Base-by-base conservation (phyloP, 371 early-diverging fungal species). In the Lichtheimia corymbifera region DNA sequence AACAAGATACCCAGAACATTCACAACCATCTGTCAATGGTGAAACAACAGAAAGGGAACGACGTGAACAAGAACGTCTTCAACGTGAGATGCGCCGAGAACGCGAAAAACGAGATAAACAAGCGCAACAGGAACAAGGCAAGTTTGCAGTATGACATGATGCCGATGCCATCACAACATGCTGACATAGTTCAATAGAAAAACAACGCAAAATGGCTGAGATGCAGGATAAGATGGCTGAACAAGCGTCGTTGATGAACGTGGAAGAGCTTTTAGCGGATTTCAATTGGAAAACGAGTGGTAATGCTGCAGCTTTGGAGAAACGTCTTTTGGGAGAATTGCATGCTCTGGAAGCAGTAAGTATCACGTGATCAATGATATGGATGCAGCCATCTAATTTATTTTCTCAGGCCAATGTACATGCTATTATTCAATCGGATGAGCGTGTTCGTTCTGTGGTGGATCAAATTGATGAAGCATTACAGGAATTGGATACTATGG, bases 351-450 rank as follows among this genome's bases (percentile, higher is more conserved):
- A 91, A 74, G 86, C 89, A 30, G 91, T 90, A 79, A 63, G 84
- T 63, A 18, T 42, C 12, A 20, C 22, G 25, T 15, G 50, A 50
- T 7, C 12, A 5, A 2, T 22, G 18, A 41, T 3, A 25, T 14
- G 51, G 22, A 12, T n/a, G 40, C 28, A 50, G 14, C 11, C 22
- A 42, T 13, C 17, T 47, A 18, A 25, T 17, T 12, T 15, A 25
- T 57, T 61, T 11, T 43, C 18, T 17, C 13, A 91, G 92, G 90
- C 92, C 17, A 95, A 96, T 71, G 94, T 97, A 2, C 93, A 93
- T 64, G 94, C 93, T 1, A 93, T 97, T 59, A 91, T 97, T 41
- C 91, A 93, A 68, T 91, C 95, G 18, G 96, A 95, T 63, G 88
- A 89, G 58, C 84, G 91, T 58, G 93, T 94, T n/a, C 82, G 87